Percentiles rank a stretch among this genome's conserved stretches.
These are phyloP conservation scores for Thermochaetoides dissita DNA, from an alignment of 2,329 filamentous ascomycete species.

Conservation along the genomic window DNA sequence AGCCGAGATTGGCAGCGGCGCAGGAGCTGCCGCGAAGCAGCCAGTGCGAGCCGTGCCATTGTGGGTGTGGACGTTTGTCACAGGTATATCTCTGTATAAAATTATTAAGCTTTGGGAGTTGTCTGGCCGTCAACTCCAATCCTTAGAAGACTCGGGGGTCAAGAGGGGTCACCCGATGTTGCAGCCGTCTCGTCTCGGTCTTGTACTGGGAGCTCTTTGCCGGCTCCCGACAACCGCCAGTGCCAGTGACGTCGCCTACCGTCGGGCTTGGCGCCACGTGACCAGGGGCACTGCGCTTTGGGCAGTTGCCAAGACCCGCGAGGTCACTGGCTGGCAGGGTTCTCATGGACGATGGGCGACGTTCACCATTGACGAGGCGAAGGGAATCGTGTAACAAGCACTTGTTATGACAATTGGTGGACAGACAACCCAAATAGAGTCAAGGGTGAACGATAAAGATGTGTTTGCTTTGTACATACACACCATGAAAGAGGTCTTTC, in stretches of 20 bases:
- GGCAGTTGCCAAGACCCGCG: too few relatives aligned
- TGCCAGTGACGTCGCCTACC: slow-evolving; percentile 13
- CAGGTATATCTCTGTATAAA: neutral
- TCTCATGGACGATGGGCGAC: too few relatives aligned
- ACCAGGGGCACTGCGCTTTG: too few relatives aligned
- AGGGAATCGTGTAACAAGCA: too few relatives aligned
- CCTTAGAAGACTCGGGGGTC: neutral
- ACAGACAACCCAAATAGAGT: too few relatives aligned
- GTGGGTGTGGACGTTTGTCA: slow-evolving; percentile 5
- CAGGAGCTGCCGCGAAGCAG: slow-evolving; percentile 8
- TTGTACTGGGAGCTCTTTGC: neutral
- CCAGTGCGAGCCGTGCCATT: slow-evolving; percentile 14
- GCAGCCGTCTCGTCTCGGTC: neutral
- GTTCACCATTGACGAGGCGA: too few relatives aligned
- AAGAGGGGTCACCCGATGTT: neutral
- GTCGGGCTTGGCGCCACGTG: slow-evolving; percentile 7
- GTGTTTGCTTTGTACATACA: too few relatives aligned
- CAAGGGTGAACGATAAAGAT: too few relatives aligned
- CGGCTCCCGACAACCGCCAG: neutral
- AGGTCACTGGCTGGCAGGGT: too few relatives aligned
- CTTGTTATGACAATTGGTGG: too few relatives aligned
- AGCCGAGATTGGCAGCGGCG: neutral
- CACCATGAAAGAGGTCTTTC: too few relatives aligned
- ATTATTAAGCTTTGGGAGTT: neutral
- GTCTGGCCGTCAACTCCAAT: neutral